These are phyloP conservation scores for Calophaca sinica DNA, from an alignment of 306 rosid species.

Conservation along the genomic window DNA sequence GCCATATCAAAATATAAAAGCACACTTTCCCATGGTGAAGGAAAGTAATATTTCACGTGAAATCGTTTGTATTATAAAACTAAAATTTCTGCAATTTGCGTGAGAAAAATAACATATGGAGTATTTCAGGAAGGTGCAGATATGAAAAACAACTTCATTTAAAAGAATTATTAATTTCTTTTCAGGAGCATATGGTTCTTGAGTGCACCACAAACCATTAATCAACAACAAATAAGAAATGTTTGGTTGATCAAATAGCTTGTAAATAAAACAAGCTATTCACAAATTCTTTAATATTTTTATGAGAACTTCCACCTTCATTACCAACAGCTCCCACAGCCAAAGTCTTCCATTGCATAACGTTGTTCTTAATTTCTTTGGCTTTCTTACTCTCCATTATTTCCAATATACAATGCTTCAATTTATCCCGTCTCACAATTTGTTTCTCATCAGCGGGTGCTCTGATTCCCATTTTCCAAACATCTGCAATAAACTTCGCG, in stretches of 20 bases:
- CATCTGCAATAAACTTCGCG: constrained; percentile 19
- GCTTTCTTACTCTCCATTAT: constrained; percentile 24
- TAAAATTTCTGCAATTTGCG: no score
- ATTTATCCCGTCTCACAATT: background rate
- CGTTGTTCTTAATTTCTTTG: constrained; percentile 28
- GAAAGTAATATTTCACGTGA: no score
- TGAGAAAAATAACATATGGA: no score
- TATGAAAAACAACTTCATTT: no score
- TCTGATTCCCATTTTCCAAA: constrained; percentile 41
- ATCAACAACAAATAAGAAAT: no score
- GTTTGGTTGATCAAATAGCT: no score
- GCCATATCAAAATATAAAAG: no score
- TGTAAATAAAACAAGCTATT: constrained; percentile 13
- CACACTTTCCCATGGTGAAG: no score
- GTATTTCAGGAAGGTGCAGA: no score
- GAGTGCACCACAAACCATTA: no score
- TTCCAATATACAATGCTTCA: constrained; percentile 21
- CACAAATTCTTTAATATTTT: constrained; percentile 13
- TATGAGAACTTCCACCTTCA: constrained; percentile 29
- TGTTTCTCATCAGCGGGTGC: constrained; percentile 18
- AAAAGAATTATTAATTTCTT: no score
- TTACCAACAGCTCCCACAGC: background rate
- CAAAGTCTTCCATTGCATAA: constrained; percentile 4
- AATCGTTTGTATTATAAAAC: no score
- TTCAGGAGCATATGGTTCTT: background rate